Base-by-base conservation (phyloP, 371 early-diverging fungal species). In the Mortierella sp. region DNA sequence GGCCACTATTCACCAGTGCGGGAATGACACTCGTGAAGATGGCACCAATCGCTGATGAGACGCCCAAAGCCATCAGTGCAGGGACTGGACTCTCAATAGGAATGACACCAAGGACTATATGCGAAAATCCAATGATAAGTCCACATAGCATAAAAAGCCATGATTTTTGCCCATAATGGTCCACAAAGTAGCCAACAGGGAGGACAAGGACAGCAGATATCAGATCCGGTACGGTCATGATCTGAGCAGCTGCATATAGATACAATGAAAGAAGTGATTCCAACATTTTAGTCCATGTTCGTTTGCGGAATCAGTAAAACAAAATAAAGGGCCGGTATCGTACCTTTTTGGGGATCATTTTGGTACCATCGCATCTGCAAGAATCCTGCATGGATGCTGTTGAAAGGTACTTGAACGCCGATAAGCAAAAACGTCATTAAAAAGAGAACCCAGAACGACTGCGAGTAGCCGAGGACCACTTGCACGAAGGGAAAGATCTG, bases 361-460 rank as follows among this genome's bases (percentile, higher is more conserved):
- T 80, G 87, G 50, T 82, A 89, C 87, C 87, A 89, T 27, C 88
- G 84, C 56, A 79, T 70, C 76, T 82, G 82, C 46, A 89, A 68
- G 56, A 89, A 87, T 28, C 85, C 90, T 6, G 82, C 82, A 8
- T 84, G 85, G 50, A 86, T 89, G 34, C 83, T 84, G 83, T 86
- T 86, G 72, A 89, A 89, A 2, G 88, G 86, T 21, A 87, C 79
- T 14, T 86, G 87, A 1, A 85, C 66, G 6, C 73, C 72, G 14
- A 72, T 32, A 23, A 78, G 23, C 6, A 72, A 15, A 28, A 58
- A 61, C 6, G 67, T 60, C 56, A 75, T 64, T 2, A 43, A 21
- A 6, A 64, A 64, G 17, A 75, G 53, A 7, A 64, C 59, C 76
- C 76, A 75, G 42, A 56, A 42, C 2, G 76, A 68, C 30, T 60